These are phyloP conservation scores for Phytophthora cryptogea DNA, from an alignment of 352 stramenopile genomes.

Conservation along the genomic window DNA sequence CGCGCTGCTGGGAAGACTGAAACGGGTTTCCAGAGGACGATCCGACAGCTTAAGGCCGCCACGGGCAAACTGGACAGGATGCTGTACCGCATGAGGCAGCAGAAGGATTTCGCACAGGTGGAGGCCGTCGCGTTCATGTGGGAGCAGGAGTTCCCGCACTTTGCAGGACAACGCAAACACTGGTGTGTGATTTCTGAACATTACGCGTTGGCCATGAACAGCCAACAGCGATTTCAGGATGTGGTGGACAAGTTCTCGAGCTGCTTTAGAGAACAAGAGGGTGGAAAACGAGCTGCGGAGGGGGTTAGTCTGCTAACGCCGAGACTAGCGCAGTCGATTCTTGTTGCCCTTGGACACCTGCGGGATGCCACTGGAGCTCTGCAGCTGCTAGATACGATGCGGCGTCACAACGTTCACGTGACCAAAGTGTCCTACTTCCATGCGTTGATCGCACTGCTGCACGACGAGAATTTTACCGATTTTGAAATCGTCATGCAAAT, in stretches of 20 bases:
- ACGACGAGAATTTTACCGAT: conserved; percentile 49
- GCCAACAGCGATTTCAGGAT: conserved; percentile 55
- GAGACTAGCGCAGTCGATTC: conserved; percentile 50
- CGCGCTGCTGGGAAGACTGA: conserved; percentile 25
- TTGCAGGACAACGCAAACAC: conserved; percentile 45
- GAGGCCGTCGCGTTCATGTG: conserved; percentile 56
- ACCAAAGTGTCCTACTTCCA: conserved; percentile 67
- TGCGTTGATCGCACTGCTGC: conserved; percentile 55
- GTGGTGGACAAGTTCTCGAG: conserved; percentile 51
- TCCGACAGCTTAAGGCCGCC: conserved; percentile 53
- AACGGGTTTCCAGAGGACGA: conserved; percentile 35
- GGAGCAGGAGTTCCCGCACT: conserved; percentile 60
- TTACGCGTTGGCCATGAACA: conserved; percentile 56
- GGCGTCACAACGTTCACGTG: conserved; percentile 34
- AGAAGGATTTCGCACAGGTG: conserved; percentile 44
- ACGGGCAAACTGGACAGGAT: conserved; percentile 57
- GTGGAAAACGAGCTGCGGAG: neutral
- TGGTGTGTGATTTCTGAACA: conserved; percentile 53
- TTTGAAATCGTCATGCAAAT: conserved; percentile 58
- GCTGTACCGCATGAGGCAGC: conserved; percentile 39
- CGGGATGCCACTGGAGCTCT: conserved; percentile 37
- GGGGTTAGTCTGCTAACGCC: conserved; percentile 39
- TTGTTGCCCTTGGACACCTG: conserved; percentile 57
- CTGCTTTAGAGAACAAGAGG: conserved; percentile 18
- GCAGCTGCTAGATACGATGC: conserved; percentile 43